Evolutionary conservation across 2,329 filamentous ascomycete species (phyloP), one percentile per base, ranked within the genome.

Genomic region (Penicillium sp.): DNA sequence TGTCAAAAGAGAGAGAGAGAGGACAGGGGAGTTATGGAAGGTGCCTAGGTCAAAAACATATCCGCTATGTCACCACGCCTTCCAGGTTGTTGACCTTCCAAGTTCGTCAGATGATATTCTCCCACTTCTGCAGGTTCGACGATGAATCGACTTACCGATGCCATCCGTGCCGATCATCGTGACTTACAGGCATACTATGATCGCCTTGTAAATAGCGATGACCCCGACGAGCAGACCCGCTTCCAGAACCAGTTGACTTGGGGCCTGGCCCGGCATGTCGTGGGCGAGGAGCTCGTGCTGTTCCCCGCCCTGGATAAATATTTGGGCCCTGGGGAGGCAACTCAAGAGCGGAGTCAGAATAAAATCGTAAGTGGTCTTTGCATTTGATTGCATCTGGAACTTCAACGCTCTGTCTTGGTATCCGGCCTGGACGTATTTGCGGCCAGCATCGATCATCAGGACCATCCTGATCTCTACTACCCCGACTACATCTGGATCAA

Each of bases 271-370:
- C 79, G 82, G 10, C 81, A 84, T 66, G 76, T 79, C 0, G 75
- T 83, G 52, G 80, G 77, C 9, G 81, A 84, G 59, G 82, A 84
- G 62, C 67, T 84, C 54, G 73, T 86, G 10, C 73, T 86, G 0
- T 85, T 85, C 60, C 83, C 84, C 0, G 82, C 80, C 1, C 73
- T 86, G 18, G 81, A 84, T 65, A 78, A 80, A 58, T 69, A 82
- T 55, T 61, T 85, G 18, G 70, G 75, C 1, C 68, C 73, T 1
- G 82, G 83, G 47, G 73, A 76, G 82, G 80, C 81, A 0, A 77
- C 82, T 14, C 76, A 78, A 46, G 81, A 85, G 65, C 76, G 82
- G 10, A 63, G 72, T 2, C 78, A 83, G 59, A 81, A 84, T 63
- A 78, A 80, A 46, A 62, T 67, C 16, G 81, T 82, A 59, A 33